Percentiles rank a stretch among this genome's conserved stretches.
These are phyloP conservation scores for Torrubiella hemipterigena DNA, from an alignment of 2,329 filamentous ascomycete genomes.

Conservation along the genomic window DNA sequence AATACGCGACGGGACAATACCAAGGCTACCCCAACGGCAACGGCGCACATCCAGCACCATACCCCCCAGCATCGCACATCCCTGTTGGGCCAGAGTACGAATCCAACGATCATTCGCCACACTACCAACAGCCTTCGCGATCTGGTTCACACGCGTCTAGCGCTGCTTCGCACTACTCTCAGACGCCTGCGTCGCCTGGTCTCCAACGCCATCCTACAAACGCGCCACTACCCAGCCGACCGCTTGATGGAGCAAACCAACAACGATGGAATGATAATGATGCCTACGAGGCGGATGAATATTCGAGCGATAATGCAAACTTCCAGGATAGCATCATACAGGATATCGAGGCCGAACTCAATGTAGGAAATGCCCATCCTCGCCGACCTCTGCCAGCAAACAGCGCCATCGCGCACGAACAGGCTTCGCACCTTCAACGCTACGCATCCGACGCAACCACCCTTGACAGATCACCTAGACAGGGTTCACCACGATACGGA, in stretches of 20 bases:
- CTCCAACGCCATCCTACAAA: slow-evolving; percentile 47
- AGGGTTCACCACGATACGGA: slow-evolving; percentile 10
- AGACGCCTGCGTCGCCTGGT: slow-evolving; percentile 29
- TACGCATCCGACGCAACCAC: slow-evolving; percentile 41
- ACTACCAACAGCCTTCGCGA: slow-evolving; percentile 29
- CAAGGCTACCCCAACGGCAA: slow-evolving; percentile 19
- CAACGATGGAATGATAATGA: slow-evolving; percentile 27
- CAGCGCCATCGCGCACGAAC: slow-evolving; percentile 32
- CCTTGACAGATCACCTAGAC: slow-evolving; percentile 12
- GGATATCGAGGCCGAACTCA: slow-evolving; percentile 44
- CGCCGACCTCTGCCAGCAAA: slow-evolving; percentile 31
- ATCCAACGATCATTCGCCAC: slow-evolving; percentile 32
- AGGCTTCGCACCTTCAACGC: slow-evolving; percentile 32
- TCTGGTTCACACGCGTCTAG: slow-evolving; percentile 39
- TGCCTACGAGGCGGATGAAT: no score
- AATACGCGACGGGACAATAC: slow-evolving; percentile 17
- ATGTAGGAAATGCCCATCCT: slow-evolving; percentile 19
- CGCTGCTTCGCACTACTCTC: slow-evolving; percentile 28
- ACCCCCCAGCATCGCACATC: slow-evolving; percentile 39
- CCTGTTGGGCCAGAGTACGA: slow-evolving; percentile 39
- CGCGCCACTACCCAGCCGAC: slow-evolving; percentile 44
- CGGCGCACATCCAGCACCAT: slow-evolving; percentile 31
- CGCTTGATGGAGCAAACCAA: slow-evolving; percentile 31
- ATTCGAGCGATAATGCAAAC: no score
- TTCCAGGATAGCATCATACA: slow-evolving; percentile 42